Percentiles rank a stretch among this genome's conserved stretches.
Conservation (phyloP, 306 rosid species). For the Prinsepia uniflora region DNA sequence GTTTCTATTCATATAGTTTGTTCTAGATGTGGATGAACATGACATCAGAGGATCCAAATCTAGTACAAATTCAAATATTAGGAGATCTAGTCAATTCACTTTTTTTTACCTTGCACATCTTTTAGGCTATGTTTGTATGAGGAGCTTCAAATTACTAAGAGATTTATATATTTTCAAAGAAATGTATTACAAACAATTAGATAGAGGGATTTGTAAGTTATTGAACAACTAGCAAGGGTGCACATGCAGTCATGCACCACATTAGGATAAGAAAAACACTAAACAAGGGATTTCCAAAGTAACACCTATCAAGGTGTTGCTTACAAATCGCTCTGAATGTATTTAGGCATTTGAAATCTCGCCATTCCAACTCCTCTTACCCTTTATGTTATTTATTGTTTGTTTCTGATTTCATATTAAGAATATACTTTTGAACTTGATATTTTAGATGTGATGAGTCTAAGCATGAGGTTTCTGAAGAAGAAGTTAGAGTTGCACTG, state of each 20-base stretch:
- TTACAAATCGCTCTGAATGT: too few relatives aligned
- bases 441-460: slow-evolving; percentile 30
- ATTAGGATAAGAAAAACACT: background rate
- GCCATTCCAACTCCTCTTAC: too few relatives aligned
- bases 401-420: background rate
- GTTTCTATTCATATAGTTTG: background rate
- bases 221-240: too few relatives aligned
- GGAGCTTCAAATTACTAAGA: too few relatives aligned
- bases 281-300: background rate
- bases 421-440: slow-evolving; percentile 16
- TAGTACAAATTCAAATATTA: background rate
- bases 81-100: background rate
- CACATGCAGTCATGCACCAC: too few relatives aligned
- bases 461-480: slow-evolving; percentile 28
- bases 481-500: slow-evolving; percentile 36
- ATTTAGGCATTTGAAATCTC: too few relatives aligned
- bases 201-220: too few relatives aligned
- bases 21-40: too few relatives aligned
- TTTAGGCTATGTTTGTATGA: background rate
- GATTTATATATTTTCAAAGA: too few relatives aligned
- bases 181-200: too few relatives aligned
- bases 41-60: background rate
- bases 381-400: background rate
- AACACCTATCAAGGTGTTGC: too few relatives aligned
- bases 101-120: background rate